Base-by-base conservation (phyloP, 495 filamentous ascomycete genomes). In the Penicillium paradoxum region DNA sequence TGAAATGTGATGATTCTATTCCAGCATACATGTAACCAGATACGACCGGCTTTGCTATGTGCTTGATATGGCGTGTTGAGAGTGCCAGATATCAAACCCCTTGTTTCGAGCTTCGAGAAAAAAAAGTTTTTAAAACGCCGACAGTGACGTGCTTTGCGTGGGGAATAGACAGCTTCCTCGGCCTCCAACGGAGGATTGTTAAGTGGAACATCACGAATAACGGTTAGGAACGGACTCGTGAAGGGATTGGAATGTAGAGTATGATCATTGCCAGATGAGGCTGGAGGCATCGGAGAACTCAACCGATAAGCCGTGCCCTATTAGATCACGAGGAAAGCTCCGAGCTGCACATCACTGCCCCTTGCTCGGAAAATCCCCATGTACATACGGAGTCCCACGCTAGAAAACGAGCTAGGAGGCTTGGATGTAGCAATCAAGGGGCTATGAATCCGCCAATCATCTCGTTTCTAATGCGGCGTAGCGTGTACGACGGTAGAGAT, bases 201-300 rank as follows among this genome's bases (percentile, higher is more conserved):
- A 54, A 19, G 15, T 24, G 17, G 43, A 17, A 22, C 14, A 45
- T 13, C 22, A 32, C 4, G 13, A 33, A 24, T 24, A n/a, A 17
- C 49, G 49, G 49, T n/a, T 54, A 54, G 43, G 44, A 7, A 39
- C 51, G 51, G 51, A 14, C 32, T 13, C 27, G 22, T 15, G 43
- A 54, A 54, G 51, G 51, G 42, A 47, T 40, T 47, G 51, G 51
- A 54, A 54, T 54, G 51, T 45, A 41, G 24, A 36, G n/a, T 27
- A 19, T 19, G 30, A 36, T 41, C 39, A 36, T 34, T 33, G 14
- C 19, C 19, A 43, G 15, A 43, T 42, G n/a, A 40, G 49, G 49
- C 21, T 43, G 21, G 14, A 43, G 21, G 34, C 9, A 13, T 30
- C 49, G 49, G 49, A 19, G 39, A 51, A 27, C 43, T 51, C 21